Evolutionary conservation across 805 yeast species (phyloP).

Genomic region (Saturnispora dispora): DNA sequence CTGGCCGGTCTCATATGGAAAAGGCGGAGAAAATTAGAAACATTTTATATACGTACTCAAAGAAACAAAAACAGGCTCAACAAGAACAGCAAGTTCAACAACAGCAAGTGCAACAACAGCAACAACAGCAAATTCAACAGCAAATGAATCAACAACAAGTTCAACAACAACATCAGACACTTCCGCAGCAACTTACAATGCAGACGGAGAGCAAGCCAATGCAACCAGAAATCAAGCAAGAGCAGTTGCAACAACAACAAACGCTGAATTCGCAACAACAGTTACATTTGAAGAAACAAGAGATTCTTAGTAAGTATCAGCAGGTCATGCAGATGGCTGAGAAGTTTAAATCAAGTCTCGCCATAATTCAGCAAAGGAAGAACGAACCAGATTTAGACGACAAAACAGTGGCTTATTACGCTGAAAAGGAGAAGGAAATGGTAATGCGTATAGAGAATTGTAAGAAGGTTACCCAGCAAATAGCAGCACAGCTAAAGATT

Average conservation of each 20-base stretch:
- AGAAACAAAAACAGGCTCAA: constrained; percentile 22
- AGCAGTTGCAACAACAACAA: constrained; percentile 8
- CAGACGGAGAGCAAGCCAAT: constrained; percentile 4
- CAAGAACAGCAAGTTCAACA: constrained; percentile 21
- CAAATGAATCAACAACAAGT: not conserved
- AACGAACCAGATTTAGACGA: constrained; percentile 35
- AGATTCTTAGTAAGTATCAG: constrained; percentile 30
- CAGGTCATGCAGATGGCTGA: constrained; percentile 38
- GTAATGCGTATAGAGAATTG: constrained; percentile 40
- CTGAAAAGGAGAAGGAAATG: constrained; percentile 40
- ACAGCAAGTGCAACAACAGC: constrained; percentile 8
- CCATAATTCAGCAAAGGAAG: constrained; percentile 41
- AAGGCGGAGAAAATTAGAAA: constrained; percentile 58
- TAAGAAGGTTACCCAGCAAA: constrained; percentile 31
- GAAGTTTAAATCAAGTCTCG: constrained; percentile 41
- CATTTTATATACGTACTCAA: constrained; percentile 39
- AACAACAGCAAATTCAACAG: not conserved
- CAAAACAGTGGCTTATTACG: constrained; percentile 36
- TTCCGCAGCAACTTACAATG: not conserved
- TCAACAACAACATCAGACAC: not conserved
- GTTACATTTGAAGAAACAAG: constrained; percentile 21
- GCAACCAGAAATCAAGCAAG: constrained; percentile 1
- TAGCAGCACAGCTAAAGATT: constrained; percentile 35
- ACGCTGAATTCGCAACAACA: constrained; percentile 19
- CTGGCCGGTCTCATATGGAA: constrained; percentile 52